Percentiles rank a stretch among this genome's conserved stretches.
These are phyloP conservation scores for Candida alai DNA, from an alignment of 805 yeast species.

Conservation along the genomic window DNA sequence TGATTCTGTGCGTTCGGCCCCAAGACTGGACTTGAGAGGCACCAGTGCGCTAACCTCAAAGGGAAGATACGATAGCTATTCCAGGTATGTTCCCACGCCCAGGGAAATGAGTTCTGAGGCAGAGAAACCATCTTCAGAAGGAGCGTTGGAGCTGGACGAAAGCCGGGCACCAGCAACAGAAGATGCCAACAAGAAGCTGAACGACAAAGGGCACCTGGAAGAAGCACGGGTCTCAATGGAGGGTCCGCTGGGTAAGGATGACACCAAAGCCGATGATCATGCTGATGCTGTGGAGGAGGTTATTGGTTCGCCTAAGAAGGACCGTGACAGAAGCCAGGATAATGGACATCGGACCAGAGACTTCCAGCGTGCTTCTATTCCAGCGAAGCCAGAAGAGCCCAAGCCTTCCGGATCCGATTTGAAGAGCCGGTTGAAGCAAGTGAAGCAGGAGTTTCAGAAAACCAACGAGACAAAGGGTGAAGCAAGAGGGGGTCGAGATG, in stretches of 20 bases:
- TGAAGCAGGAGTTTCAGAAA: constrained; percentile 19
- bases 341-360: constrained; percentile 3
- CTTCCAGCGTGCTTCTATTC: neutral
- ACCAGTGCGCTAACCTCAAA: constrained; percentile 1
- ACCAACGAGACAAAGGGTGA: constrained; percentile 4
- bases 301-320: neutral
- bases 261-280: neutral
- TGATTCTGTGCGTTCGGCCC: constrained; percentile 7
- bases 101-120: constrained; percentile 4
- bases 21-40: constrained; percentile 8
- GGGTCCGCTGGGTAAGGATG: neutral
- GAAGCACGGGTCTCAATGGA: too few species aligned
- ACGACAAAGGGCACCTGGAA: constrained; percentile 9
- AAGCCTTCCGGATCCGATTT: constrained; percentile 9
- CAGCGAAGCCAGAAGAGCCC: neutral
- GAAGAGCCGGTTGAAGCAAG: constrained; percentile 20
- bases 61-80: constrained; percentile 31
- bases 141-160: constrained; percentile 2
- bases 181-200: constrained; percentile 4
- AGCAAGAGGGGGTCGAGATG: constrained; percentile 4
- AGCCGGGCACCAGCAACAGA: constrained; percentile 3
- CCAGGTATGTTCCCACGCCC: constrained; percentile 16
- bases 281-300: constrained; percentile 1
- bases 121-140: constrained; percentile 6
- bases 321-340: neutral